Conservation (phyloP, 1,139 yeast species). For the Taiozyma sp. region DNA sequence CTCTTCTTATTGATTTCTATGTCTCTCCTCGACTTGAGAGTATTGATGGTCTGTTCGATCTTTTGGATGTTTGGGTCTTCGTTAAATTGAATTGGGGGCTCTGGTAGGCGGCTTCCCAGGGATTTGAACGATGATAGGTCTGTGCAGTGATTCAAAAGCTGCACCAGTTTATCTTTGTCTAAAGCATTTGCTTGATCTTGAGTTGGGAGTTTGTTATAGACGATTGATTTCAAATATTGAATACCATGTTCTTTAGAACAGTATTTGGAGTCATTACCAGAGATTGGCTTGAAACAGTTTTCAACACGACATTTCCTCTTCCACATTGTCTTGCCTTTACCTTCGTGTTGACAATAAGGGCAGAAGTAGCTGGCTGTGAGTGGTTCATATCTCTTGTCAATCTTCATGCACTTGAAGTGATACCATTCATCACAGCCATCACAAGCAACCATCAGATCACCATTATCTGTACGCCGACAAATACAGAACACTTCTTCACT, state of each 20-base stretch:
- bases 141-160: conserved; percentile 23
- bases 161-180: conserved; percentile 18
- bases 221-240: conserved; percentile 36
- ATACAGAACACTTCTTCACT: conserved; percentile 70
- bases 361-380: conserved; percentile 68
- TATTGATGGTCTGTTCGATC: conserved; percentile 14
- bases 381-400: conserved; percentile 46
- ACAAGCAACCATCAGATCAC: conserved; percentile 85
- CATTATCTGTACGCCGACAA: conserved; percentile 75
- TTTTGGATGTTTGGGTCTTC: conserved; percentile 22
- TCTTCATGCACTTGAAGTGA: conserved; percentile 72
- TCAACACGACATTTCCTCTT: conserved; percentile 67
- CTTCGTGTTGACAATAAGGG: conserved; percentile 61
- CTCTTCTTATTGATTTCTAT: conserved; percentile 12
- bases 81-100: conserved; percentile 30
- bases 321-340: conserved; percentile 50
- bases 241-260: conserved; percentile 73
- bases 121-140: conserved; percentile 28
- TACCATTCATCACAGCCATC: conserved; percentile 97
- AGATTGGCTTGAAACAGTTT: conserved; percentile 56
- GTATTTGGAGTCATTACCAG: conserved; percentile 49
- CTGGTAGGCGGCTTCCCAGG: conserved; percentile 32
- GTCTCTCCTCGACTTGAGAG: conserved; percentile 15
- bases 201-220: conserved; percentile 14
- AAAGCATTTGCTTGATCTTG: conserved; percentile 16